Conservation (phyloP, 1,284 basidiomycete species). For the Megacollybia platyphylla region DNA sequence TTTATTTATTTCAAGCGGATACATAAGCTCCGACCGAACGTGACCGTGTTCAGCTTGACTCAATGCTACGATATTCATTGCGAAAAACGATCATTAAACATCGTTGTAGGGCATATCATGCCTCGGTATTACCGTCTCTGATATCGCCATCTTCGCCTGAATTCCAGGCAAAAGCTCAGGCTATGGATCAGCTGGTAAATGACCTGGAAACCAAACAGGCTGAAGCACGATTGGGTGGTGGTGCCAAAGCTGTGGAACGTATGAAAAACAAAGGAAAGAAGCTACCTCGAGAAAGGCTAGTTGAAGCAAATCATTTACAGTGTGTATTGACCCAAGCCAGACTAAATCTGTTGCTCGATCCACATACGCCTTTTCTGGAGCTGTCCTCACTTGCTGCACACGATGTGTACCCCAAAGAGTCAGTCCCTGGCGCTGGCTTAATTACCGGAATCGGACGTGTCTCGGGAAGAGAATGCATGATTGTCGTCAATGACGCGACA, state of each 20-base stretch:
- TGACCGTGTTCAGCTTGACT: neutral
- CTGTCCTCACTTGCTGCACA: constrained; percentile 80
- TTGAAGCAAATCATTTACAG: constrained; percentile 4
- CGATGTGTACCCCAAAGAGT: constrained; percentile 71
- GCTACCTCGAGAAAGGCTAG: constrained; percentile 76
- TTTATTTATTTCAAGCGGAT: neutral
- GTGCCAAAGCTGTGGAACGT: constrained; percentile 60
- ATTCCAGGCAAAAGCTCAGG: constrained; percentile 48
- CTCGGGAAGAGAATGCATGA: constrained; percentile 74
- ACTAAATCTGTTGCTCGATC: constrained; percentile 58
- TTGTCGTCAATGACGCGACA: constrained; percentile 89
- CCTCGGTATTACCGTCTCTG: constrained; percentile 59
- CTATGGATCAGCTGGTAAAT: constrained; percentile 56
- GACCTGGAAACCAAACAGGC: constrained; percentile 50
- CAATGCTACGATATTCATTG: neutral
- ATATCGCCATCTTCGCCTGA: constrained; percentile 59
- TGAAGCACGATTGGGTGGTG: constrained; percentile 47
- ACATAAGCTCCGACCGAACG: neutral
- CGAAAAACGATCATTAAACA: neutral
- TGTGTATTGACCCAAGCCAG: constrained; percentile 12
- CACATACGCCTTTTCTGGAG: constrained; percentile 84
- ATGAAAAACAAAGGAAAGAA: constrained; percentile 76
- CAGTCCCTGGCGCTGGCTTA: constrained; percentile 81
- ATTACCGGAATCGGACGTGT: constrained; percentile 83
- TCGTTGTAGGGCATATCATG: constrained; percentile 36